Evolutionary conservation across 176 grass and related monocot species (phyloP).

Genomic region (Eleusine coracana): DNA sequence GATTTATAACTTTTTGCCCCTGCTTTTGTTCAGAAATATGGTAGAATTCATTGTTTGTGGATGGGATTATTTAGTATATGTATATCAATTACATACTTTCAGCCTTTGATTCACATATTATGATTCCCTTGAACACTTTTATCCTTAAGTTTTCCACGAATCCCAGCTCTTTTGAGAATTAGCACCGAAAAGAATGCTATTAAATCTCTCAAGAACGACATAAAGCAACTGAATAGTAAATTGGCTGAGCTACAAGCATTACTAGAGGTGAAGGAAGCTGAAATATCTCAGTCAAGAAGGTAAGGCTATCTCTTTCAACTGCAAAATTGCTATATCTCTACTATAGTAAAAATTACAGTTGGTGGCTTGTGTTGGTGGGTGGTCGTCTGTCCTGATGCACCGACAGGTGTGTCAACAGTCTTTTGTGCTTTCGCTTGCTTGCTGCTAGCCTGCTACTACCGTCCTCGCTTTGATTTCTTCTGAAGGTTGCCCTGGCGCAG

Average conservation of each 20-base stretch:
- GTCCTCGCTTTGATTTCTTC: too few species aligned
- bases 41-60: not conserved
- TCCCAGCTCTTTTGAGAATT: conserved; percentile 85
- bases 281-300: conserved; percentile 76
- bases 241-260: conserved; percentile 88
- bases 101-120: conserved; percentile 6
- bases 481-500: too few species aligned
- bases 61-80: conserved; percentile 16
- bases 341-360: too few species aligned
- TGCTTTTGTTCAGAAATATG: not conserved
- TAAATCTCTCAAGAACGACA: conserved; percentile 80
- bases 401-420: too few species aligned
- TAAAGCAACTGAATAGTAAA: conserved; percentile 92
- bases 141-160: conserved; percentile 76
- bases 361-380: too few species aligned
- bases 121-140: conserved; percentile 39
- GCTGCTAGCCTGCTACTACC: too few species aligned
- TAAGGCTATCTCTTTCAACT: conserved; percentile 44
- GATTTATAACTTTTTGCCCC: conserved; percentile 11
- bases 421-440: too few species aligned
- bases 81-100: not conserved
- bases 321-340: not conserved
- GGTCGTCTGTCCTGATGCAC: too few species aligned
- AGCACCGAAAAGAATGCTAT: conserved; percentile 91
- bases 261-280: conserved; percentile 81